Base-by-base conservation (phyloP, 495 filamentous ascomycete genomes). In the Opeltia flavorubescens region DNA sequence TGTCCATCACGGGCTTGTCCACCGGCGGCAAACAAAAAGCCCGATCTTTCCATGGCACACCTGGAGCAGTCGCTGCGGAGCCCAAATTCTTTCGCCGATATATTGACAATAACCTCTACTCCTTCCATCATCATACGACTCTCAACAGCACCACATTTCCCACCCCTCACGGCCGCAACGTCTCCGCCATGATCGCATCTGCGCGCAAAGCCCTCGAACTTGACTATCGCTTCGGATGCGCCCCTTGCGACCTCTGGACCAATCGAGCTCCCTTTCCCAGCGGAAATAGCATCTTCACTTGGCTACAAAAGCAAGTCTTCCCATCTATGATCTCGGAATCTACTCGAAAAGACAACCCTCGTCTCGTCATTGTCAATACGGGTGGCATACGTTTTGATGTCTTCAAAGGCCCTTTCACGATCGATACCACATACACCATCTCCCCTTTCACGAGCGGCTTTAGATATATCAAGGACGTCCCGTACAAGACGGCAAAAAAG, bases 331-430 rank as follows among this genome's bases (percentile, higher is more conserved):
- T 85, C 34, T 57, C 58, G 51, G 76, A 79, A 53, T 21, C 58
- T 27, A 54, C 55, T 36, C 67, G 72, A 6, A 56, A 50, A 12
- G 64, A 71, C 12, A 66, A 64, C 18, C 72, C 87, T 11, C 71
- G 75, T 0, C 65, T 95, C 6, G 81, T 79, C 7, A 74, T 96
- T 50, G 64, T 81, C 24, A 98, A 98, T 59, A 93, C 86, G 5
- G 91, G 91, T 8, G 83, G 83, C 2, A 78, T 96, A 47, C 83
- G 91, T 39, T 96, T 95, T 58, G 91, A 98, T 58, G 81, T 98
- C 51, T 94, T 95, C 71, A 74, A 89, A 58, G 93, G 91, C 0
- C 66, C 78, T 1, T 95, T 95, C 53, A 95, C 91, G 0, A 76
- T 72, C 40, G 91, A 98, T 55, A 81, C 80, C 0, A 82, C 78